Evolutionary conservation across 768 basidiomycete genomes (phyloP), one percentile per base, ranked within the genome.

Genomic region (Tulasnella calospora): DNA sequence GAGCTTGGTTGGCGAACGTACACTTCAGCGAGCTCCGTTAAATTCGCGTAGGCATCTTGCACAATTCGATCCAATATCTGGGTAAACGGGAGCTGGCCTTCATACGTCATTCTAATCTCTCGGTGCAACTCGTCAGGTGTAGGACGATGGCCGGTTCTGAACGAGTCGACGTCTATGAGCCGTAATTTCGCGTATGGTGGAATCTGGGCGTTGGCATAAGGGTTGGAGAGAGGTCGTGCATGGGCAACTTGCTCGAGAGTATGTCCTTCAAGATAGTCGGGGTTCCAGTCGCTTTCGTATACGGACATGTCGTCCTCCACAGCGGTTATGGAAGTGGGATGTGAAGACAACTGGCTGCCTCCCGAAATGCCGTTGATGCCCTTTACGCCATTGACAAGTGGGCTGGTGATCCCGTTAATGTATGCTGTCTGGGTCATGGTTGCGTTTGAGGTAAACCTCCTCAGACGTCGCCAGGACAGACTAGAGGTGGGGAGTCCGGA

Each of bases 1-100:
- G 0, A 30, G 23, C 36, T 21, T 17, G 19, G 4, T 6, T 36
- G 12, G 38, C 9, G 17, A 40, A 82, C 92, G 83, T 84, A 96
- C 94, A 93, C 94, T 87, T 97, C 95, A 47, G 92, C 90, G 82
- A 94, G 85, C 83, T 94, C 94, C 0, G 89, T 89, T 51, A 96
- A 85, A 82, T 96, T 93, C 33, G 92, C 90, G 84, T 94, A 96
- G 81, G 94, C 91, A 55, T 91, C 88, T 82, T 94, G 93, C 81
- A 90, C 87, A 55, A 94, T 88, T 78, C 93, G 89, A 55, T 93
- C 92, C 47, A 96, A 86, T 55, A 96, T 83, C 69, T 94, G 92
- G 27, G 90, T 89, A 12, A 97, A 85, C 0, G 89, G 87, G 19
- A 95, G 86, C 82, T 95, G 93, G 21, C 90, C 93, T 81, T 94